A percentile compares a stretch with the other conserved stretches of the same genome.
phyloP scores from a whole-genome alignment of 768 basidiomycete genomes.

The Leccinum incarnatum region DNA sequence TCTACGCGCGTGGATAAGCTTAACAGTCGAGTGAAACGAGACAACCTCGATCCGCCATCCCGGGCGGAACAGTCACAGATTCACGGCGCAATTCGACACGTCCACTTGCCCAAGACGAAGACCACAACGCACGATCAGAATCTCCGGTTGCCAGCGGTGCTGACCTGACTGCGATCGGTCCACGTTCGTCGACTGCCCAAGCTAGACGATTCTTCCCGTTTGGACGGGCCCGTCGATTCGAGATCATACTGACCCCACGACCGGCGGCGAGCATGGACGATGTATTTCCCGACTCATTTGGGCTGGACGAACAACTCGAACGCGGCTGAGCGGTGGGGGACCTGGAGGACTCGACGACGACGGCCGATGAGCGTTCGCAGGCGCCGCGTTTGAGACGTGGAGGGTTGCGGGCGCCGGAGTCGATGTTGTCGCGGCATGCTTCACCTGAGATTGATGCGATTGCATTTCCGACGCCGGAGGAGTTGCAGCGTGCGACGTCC shows the following conservation, averaged over 20 bases:
- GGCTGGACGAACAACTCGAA: conserved; percentile 15
- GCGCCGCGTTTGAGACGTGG: conserved; percentile 62
- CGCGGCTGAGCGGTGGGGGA: not conserved
- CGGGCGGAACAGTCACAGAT: conserved; percentile 52
- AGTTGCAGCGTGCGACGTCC: conserved; percentile 17
- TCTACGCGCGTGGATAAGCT: too few relatives aligned
- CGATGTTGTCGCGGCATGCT: conserved; percentile 47
- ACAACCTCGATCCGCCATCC: conserved; percentile 64
- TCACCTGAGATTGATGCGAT: conserved; percentile 33
- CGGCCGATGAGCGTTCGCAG: conserved; percentile 35
- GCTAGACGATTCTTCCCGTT: conserved; percentile 59
- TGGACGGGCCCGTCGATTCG: conserved; percentile 44
- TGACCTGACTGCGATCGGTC: conserved; percentile 8
- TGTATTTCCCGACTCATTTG: conserved; percentile 29
- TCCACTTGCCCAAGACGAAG: conserved; percentile 31
- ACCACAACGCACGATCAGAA: conserved; percentile 14
- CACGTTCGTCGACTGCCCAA: conserved; percentile 20
- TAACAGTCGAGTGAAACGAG: conserved; percentile 27
- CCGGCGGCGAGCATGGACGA: conserved; percentile 31
- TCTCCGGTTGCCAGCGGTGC: not conserved
- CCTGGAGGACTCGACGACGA: conserved; percentile 22
- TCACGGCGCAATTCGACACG: conserved; percentile 56
- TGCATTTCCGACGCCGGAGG: conserved; percentile 22
- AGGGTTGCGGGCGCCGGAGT: conserved; percentile 64
- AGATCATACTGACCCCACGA: conserved; percentile 33